Percentiles rank a stretch among this genome's conserved stretches.
phyloP scores from a whole-genome alignment of 1,284 basidiomycete genomes.

The Schizopora paradoxa region DNA sequence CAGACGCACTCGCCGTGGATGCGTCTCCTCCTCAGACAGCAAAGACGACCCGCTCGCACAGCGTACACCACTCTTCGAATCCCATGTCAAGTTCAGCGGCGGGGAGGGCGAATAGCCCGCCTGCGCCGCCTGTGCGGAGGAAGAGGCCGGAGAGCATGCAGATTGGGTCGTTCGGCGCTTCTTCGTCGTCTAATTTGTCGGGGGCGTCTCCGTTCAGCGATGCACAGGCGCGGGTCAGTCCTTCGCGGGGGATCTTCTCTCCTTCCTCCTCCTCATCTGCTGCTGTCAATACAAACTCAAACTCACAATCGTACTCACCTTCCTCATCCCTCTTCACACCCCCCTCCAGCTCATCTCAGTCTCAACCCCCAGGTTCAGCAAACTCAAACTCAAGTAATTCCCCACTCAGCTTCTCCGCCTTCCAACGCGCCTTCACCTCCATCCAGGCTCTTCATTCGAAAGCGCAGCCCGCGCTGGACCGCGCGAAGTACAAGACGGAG shows the following conservation, averaged over 20 bases:
- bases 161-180: slow-evolving; percentile 33
- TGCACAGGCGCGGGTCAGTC: no score
- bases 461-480: slow-evolving; percentile 42
- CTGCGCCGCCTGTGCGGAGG: slow-evolving; percentile 40
- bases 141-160: slow-evolving; percentile 63
- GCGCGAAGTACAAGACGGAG: slow-evolving; percentile 65
- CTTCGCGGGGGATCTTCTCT: no score
- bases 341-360: no score
- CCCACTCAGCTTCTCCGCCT: slow-evolving; percentile 30
- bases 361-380: no score
- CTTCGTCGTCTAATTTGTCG: slow-evolving; percentile 17
- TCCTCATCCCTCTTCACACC: no score
- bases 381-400: neutral
- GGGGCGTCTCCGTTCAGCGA: no score
- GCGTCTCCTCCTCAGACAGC: slow-evolving; percentile 11
- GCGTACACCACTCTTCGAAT: slow-evolving; percentile 44
- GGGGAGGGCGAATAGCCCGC: slow-evolving; percentile 21
- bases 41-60: slow-evolving; percentile 49
- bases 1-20: slow-evolving; percentile 2
- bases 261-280: no score
- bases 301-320: no score
- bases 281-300: no score
- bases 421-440: slow-evolving; percentile 43
- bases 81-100: no score
- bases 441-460: slow-evolving; percentile 42